Evolutionary conservation across 257 asterid species (phyloP), one percentile per base, ranked within the genome.

Genomic region (Solanum gandarillasii): DNA sequence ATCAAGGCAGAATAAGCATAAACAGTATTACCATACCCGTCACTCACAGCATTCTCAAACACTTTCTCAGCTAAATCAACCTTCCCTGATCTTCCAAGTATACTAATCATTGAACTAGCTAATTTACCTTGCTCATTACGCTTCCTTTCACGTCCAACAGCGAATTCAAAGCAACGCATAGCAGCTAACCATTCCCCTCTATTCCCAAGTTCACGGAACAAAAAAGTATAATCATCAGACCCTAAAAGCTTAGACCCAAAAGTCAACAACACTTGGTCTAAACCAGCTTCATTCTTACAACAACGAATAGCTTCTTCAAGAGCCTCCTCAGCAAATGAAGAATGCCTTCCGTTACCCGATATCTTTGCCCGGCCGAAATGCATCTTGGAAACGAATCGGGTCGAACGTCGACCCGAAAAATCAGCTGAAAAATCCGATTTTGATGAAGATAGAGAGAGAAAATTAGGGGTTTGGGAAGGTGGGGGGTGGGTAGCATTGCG

Each of bases 1-100:
- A 97, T 95, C 68, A 97, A 68, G 3, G 99, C 93, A 79, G 99
- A 97, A 90, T 97, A 94, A 29, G 95, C 98, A 46, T 93, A 97
- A 58, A 97, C 98, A 0, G 98, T 97, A 67, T 92, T 95, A 3
- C 99, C 99, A 88, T 97, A 97, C 1, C 99, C 99, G 72, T 94
- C 92, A 27, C 31, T 87, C 7, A 94, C 93, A 16, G 96, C 96
- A 89, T 90, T 88, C 1, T 93, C 93, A 48, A 97, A 97, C 34
- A 97, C 94, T 86, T 88, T 88, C 89, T 90, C 92, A 34, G 99
- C 99, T 79, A 97, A 92, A 85, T 97, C 96, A 87, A 93, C 94
- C 88, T 95, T 93, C 12, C 99, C 99, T 41, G 94, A 87, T 82
- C 98, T 94, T 85, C 99, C 99, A 79, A 97, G 98, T 78, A 94